Evolutionary conservation across 805 yeast species (phyloP).

Genomic region (Hanseniaspora jakobsenii): DNA sequence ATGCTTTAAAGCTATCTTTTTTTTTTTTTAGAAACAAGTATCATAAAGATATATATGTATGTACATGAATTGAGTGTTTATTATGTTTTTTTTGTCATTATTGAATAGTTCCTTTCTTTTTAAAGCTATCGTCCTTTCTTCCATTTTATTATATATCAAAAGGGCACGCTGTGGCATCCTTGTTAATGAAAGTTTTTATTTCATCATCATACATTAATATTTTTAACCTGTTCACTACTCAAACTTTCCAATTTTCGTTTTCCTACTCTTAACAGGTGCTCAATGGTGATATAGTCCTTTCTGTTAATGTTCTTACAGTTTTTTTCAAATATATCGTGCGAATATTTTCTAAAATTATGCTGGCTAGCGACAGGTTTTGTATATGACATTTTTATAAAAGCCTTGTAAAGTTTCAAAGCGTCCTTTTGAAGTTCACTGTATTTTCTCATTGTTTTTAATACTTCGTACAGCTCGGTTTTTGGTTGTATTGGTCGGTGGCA

Average conservation of each 20-base stretch:
- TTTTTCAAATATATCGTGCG: constrained; percentile 47
- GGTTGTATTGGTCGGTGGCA: too few relatives aligned
- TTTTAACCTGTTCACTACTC: constrained; percentile 56
- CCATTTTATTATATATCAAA: too few relatives aligned
- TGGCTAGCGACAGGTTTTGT: constrained; percentile 39
- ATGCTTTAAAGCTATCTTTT: too few relatives aligned
- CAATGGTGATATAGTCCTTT: constrained; percentile 75
- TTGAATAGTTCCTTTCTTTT: background rate
- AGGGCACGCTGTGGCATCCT: too few relatives aligned
- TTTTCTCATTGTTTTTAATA: constrained; percentile 28
- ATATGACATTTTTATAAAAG: constrained; percentile 35
- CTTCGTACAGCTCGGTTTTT: too few relatives aligned
- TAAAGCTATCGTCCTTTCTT: too few relatives aligned
- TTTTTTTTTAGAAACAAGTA: too few relatives aligned
- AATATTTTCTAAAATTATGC: constrained; percentile 34
- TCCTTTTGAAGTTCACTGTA: constrained; percentile 42
- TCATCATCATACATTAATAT: constrained; percentile 35
- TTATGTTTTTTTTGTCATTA: background rate
- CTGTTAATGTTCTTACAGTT: constrained; percentile 48
- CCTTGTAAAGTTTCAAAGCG: constrained; percentile 39
- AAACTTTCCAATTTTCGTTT: constrained; percentile 59
- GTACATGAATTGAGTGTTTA: background rate
- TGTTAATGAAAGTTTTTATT: background rate
- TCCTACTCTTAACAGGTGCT: constrained; percentile 71
- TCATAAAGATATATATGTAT: constrained; percentile 18